These are phyloP conservation scores for Cytospora piceicola DNA, from an alignment of 2,329 filamentous ascomycete species.

Conservation along the genomic window DNA sequence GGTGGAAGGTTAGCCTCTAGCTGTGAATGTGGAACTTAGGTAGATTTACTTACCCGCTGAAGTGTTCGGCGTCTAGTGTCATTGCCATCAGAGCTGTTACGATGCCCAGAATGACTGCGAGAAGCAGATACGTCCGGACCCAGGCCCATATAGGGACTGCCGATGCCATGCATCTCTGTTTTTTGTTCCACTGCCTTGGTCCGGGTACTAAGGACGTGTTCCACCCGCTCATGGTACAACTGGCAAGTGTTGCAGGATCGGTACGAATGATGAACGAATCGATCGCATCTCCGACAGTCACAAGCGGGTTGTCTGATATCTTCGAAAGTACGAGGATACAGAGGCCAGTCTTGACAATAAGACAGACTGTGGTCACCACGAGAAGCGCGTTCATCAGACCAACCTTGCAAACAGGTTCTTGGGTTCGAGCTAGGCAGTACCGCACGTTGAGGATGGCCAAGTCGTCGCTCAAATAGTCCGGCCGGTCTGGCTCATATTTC, in stretches of 20 bases:
- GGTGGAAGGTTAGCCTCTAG: no score
- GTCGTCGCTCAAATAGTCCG: neutral
- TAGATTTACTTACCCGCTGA: no score
- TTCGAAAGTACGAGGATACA: neutral
- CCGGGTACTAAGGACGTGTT: neutral
- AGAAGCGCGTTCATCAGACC: constrained; percentile 11
- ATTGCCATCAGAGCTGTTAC: no score
- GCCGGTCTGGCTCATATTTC: neutral
- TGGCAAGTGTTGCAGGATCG: neutral
- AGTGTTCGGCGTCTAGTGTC: no score
- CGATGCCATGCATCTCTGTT: neutral
- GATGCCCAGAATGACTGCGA: no score
- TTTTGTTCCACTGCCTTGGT: neutral
- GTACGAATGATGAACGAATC: constrained; percentile 16
- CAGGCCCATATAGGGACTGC: no score
- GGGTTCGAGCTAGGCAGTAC: constrained; percentile 4
- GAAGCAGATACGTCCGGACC: no score
- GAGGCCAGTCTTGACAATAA: constrained; percentile 3
- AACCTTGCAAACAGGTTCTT: neutral
- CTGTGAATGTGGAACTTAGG: no score
- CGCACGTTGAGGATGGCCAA: neutral
- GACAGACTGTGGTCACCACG: neutral
- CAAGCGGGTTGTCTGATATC: constrained; percentile 1
- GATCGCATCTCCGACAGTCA: constrained; percentile 18
- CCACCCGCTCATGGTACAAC: neutral